phyloP scores from a whole-genome alignment of 2,329 filamentous ascomycete genomes.

The Geosmithia flava region DNA sequence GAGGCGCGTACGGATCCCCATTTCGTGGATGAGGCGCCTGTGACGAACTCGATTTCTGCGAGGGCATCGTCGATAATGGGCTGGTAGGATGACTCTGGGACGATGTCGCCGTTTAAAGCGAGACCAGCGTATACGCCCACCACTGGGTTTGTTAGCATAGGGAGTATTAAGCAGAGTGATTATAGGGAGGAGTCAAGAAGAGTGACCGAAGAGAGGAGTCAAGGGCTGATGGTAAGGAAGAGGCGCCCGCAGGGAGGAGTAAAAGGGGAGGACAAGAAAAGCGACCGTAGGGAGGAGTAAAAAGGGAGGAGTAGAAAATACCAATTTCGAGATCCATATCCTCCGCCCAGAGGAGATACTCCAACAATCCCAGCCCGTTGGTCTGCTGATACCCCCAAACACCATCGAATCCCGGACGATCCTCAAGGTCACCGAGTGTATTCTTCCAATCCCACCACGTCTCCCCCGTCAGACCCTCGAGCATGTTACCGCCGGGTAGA shows the following conservation, averaged over 20 bases:
- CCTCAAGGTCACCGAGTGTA: conserved; percentile 38
- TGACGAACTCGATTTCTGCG: conserved; percentile 51
- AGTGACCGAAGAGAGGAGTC: not conserved
- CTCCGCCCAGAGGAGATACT: conserved; percentile 49
- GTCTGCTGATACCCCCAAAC: conserved; percentile 51
- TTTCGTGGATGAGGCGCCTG: conserved; percentile 35
- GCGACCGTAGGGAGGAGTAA: not conserved
- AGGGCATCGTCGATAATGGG: conserved; percentile 47
- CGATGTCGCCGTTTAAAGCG: conserved; percentile 38
- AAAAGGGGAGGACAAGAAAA: not conserved
- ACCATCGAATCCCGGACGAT: conserved; percentile 41
- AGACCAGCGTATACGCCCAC: conserved; percentile 47
- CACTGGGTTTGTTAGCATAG: conserved; percentile 17
- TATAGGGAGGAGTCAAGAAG: not conserved
- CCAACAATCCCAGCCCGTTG: conserved; percentile 47
- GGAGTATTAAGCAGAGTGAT: too few relatives aligned
- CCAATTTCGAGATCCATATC: conserved; percentile 45
- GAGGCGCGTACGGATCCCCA: conserved; percentile 46
- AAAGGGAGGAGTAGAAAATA: conserved; percentile 10
- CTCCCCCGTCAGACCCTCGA: conserved; percentile 31
- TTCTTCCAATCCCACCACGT: conserved; percentile 40
- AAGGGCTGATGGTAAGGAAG: not conserved
- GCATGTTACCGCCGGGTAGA: conserved; percentile 54
- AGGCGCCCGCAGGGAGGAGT: not conserved
- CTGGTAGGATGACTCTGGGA: conserved; percentile 36